These are phyloP conservation scores for Themeda triandra DNA, from an alignment of 176 grass and related monocot species.

Conservation along the genomic window DNA sequence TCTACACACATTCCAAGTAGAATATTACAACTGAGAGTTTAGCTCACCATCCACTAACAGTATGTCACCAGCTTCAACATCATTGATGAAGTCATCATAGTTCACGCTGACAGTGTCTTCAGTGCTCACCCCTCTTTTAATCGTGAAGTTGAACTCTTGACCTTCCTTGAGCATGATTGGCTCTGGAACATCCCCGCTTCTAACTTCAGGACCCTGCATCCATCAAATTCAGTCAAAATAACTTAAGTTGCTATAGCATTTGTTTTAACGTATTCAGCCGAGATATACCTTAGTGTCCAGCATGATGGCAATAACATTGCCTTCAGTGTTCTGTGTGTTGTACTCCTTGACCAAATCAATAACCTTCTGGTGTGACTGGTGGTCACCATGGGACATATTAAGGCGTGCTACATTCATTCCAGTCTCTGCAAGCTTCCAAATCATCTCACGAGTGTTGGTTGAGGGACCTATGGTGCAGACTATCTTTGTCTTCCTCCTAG, in stretches of 20 bases:
- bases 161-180: slow-evolving; percentile 87
- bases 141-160: slow-evolving; percentile 92
- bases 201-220: slow-evolving; percentile 92
- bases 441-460: slow-evolving; percentile 84
- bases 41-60: slow-evolving; percentile 94
- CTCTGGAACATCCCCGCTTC: slow-evolving; percentile 93
- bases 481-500: slow-evolving; percentile 85
- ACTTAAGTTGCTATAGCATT: background rate
- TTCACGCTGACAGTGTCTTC: slow-evolving; percentile 88
- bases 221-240: slow-evolving; percentile 16
- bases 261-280: background rate
- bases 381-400: slow-evolving; percentile 99
- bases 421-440: slow-evolving; percentile 91
- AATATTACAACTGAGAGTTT: slow-evolving; percentile 19
- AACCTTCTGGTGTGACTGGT: slow-evolving; percentile 90
- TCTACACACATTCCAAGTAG: background rate
- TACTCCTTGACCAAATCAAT: slow-evolving; percentile 97
- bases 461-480: slow-evolving; percentile 96
- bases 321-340: slow-evolving; percentile 68
- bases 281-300: slow-evolving; percentile 90
- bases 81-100: slow-evolving; percentile 96
- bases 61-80: slow-evolving; percentile 94
- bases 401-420: slow-evolving; percentile 93
- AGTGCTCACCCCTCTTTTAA: slow-evolving; percentile 76
- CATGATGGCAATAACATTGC: slow-evolving; percentile 87